phyloP scores from a whole-genome alignment of 306 rosid species.

The Spatholobus suberectus region DNA sequence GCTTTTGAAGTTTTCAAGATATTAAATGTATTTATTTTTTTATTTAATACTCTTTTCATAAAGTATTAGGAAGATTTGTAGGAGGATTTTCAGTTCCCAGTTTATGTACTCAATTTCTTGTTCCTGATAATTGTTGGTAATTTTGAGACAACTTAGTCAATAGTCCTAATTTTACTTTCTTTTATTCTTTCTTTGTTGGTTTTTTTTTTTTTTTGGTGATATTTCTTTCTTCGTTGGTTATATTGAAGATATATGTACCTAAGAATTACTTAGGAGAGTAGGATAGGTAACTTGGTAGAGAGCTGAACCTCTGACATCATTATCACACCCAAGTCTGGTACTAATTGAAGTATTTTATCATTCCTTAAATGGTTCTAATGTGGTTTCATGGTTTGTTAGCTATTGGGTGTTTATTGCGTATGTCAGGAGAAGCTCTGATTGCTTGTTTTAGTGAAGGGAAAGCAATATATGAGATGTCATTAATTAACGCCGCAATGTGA shows the following conservation, averaged over 20 bases:
- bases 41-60: background rate
- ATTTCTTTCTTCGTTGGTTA: background rate
- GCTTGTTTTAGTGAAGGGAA: constrained; percentile 18
- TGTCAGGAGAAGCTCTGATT: background rate
- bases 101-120: background rate
- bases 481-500: constrained; percentile 14
- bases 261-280: background rate
- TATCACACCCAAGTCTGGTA: background rate
- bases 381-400: background rate
- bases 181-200: no score
- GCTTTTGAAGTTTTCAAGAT: background rate
- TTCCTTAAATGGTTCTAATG: background rate
- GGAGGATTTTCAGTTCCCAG: no score
- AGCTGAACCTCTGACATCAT: background rate
- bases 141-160: background rate
- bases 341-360: background rate
- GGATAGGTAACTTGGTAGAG: background rate
- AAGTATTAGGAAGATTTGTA: background rate
- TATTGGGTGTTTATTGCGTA: background rate
- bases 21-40: background rate
- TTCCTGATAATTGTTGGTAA: background rate
- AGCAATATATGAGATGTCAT: constrained; percentile 12
- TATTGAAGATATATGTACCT: background rate
- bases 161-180: background rate
- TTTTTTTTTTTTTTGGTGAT: no score